A percentile compares a stretch with the other conserved stretches of the same genome.
These are phyloP conservation scores for Geranomyces michiganensis DNA, from an alignment of 192 early-diverging fungal genomes.

Conservation along the genomic window DNA sequence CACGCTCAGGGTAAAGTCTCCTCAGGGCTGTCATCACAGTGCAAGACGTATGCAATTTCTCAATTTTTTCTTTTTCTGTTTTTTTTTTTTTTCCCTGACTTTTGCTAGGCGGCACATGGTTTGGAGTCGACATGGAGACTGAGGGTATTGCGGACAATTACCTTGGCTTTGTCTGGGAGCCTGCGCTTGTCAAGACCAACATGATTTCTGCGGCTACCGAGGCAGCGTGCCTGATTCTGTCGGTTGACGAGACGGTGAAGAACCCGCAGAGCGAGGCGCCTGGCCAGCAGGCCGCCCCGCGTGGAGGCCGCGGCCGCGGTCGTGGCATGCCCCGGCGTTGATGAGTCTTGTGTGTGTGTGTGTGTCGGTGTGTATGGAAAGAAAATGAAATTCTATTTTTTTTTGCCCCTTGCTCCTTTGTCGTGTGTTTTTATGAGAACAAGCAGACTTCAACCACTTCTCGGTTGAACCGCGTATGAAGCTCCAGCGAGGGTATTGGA, in stretches of 20 bases:
- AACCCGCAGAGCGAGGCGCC: conserved; percentile 85
- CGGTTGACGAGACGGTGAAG: conserved; percentile 97
- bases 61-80: background rate
- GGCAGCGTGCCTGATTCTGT: conserved; percentile 93
- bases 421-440: too few relatives aligned
- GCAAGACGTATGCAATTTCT: background rate
- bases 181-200: conserved; percentile 97
- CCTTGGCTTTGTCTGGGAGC: conserved; percentile 97
- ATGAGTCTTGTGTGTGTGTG: background rate
- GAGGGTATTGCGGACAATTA: conserved; percentile 91
- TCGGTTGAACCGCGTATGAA: too few relatives aligned
- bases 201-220: conserved; percentile 91
- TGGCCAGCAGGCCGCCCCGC: conserved; percentile 27
- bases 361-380: too few relatives aligned
- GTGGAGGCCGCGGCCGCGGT: conserved; percentile 47
- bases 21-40: background rate
- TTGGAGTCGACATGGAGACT: conserved; percentile 87
- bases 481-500: too few relatives aligned
- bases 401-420: too few relatives aligned
- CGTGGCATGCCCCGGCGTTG: conserved; percentile 38
- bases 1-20: conserved; percentile 71
- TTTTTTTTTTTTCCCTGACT: background rate
- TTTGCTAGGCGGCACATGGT: conserved; percentile 71
- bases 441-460: too few relatives aligned
- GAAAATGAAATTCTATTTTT: too few relatives aligned